Conservation (phyloP, 2,329 filamentous ascomycete species). For the Nothophaeocryptopus gaeumannii region DNA sequence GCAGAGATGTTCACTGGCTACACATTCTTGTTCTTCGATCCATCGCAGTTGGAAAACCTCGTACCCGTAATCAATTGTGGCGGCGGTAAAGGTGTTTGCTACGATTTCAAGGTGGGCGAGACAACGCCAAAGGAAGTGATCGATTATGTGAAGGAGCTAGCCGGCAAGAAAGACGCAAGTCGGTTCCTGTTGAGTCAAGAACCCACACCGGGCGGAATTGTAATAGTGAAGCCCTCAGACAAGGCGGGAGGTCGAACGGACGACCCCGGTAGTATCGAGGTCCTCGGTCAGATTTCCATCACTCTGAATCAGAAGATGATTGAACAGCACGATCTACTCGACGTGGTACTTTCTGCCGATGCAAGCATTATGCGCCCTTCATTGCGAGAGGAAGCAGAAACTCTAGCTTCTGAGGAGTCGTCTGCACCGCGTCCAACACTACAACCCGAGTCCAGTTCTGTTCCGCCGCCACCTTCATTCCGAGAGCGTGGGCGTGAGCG, state of each 20-base stretch:
- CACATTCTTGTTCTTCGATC: constrained; percentile 82
- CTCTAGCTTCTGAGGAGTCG: too few relatives aligned
- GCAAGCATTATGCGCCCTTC: constrained; percentile 67
- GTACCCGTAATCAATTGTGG: constrained; percentile 72
- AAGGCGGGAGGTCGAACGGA: constrained; percentile 40
- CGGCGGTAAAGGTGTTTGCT: constrained; percentile 75
- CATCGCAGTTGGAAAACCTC: constrained; percentile 71
- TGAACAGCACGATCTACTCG: constrained; percentile 86
- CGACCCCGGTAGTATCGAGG: background rate
- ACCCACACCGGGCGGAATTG: constrained; percentile 55
- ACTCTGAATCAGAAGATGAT: constrained; percentile 77
- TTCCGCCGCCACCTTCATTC: too few relatives aligned
- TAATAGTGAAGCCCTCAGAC: constrained; percentile 71
- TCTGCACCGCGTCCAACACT: too few relatives aligned
- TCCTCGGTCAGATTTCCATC: constrained; percentile 55
- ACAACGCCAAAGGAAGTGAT: constrained; percentile 69
- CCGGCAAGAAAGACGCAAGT: constrained; percentile 65
- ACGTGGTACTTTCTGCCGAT: constrained; percentile 81
- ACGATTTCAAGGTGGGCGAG: constrained; percentile 57
- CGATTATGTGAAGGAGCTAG: constrained; percentile 69
- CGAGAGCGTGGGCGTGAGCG: too few relatives aligned
- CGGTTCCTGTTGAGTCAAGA: constrained; percentile 31
- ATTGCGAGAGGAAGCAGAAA: constrained; percentile 43
- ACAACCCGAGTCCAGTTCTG: too few relatives aligned
- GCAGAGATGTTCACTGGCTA: constrained; percentile 77